Evolutionary conservation across 1,139 yeast genomes (phyloP).

Genomic region (Pichia norvegensis): DNA sequence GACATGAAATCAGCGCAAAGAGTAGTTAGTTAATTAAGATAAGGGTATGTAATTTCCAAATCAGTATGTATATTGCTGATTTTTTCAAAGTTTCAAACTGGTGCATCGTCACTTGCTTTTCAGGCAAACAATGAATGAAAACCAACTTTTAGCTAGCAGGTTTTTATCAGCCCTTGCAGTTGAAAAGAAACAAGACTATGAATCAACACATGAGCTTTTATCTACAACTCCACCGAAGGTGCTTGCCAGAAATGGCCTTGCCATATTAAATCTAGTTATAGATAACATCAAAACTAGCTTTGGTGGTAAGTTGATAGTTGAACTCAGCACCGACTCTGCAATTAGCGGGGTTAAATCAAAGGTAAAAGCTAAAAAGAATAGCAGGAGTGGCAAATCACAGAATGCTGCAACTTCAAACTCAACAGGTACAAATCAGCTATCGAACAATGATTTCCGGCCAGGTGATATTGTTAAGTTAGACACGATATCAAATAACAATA

Average conservation of each 20-base stretch:
- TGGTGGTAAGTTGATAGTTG: constrained; percentile 70
- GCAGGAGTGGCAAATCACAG: constrained; percentile 1
- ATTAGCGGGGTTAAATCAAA: constrained; percentile 9
- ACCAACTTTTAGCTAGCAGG: constrained; percentile 31
- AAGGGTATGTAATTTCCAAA: too few relatives aligned
- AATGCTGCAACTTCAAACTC: constrained; percentile 34
- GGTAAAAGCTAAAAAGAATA: constrained; percentile 2
- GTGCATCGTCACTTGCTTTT: too few relatives aligned
- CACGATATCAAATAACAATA: constrained; percentile 18
- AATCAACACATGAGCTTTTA: constrained; percentile 43
- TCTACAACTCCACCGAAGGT: constrained; percentile 52
- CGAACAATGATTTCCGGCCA: constrained; percentile 40
- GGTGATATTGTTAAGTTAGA: constrained; percentile 71
- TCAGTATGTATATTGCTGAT: too few relatives aligned
- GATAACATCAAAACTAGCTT: constrained; percentile 64
- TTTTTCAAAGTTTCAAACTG: too few relatives aligned
- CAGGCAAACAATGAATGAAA: constrained; percentile 1
- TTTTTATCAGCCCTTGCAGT: constrained; percentile 46
- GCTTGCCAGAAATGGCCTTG: constrained; percentile 64
- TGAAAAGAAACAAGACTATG: constrained; percentile 55
- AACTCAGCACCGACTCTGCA: constrained; percentile 50
- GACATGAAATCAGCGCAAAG: not conserved
- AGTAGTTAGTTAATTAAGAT: too few relatives aligned
- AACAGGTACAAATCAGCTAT: constrained; percentile 34
- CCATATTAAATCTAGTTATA: constrained; percentile 57